A percentile compares a stretch with the other conserved stretches of the same genome.
Evolutionary conservation across 129 eudicot genomes (phyloP).

Genomic region (Lactuca saligna): DNA sequence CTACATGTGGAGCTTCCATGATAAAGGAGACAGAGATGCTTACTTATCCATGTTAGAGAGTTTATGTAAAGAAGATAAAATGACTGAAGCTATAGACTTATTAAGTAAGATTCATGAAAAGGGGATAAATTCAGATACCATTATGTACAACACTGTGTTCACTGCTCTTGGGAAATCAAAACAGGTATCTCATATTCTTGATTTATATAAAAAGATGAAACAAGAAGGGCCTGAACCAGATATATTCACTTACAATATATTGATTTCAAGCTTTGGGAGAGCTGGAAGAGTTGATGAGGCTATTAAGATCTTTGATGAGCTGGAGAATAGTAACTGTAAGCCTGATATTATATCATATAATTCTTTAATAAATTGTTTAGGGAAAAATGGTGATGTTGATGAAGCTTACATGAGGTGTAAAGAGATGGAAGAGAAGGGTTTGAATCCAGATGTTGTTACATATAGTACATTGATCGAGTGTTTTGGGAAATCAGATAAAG

Average conservation of each 20-base stretch:
- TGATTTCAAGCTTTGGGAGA: constrained; percentile 86
- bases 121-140: constrained; percentile 67
- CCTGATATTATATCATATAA: constrained; percentile 89
- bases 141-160: constrained; percentile 79
- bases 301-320: constrained; percentile 70
- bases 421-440: constrained; percentile 93
- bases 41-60: constrained; percentile 82
- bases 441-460: constrained; percentile 89
- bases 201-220: constrained; percentile 80
- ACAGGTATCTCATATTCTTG: constrained; percentile 66
- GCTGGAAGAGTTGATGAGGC: constrained; percentile 82
- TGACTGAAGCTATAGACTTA: constrained; percentile 71
- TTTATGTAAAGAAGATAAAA: constrained; percentile 70
- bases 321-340: constrained; percentile 61
- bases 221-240: constrained; percentile 76
- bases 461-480: constrained; percentile 93
- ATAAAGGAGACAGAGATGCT: constrained; percentile 84
- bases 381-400: constrained; percentile 90
- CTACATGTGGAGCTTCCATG: constrained; percentile 90
- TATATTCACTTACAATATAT: constrained; percentile 80
- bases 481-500: constrained; percentile 89
- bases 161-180: constrained; percentile 82
- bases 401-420: constrained; percentile 93
- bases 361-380: constrained; percentile 80
- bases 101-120: constrained; percentile 75